Percentiles rank a stretch among this genome's conserved stretches.
These are phyloP conservation scores for Albizia julibrissin DNA, from an alignment of 306 rosid genomes.

Conservation along the genomic window DNA sequence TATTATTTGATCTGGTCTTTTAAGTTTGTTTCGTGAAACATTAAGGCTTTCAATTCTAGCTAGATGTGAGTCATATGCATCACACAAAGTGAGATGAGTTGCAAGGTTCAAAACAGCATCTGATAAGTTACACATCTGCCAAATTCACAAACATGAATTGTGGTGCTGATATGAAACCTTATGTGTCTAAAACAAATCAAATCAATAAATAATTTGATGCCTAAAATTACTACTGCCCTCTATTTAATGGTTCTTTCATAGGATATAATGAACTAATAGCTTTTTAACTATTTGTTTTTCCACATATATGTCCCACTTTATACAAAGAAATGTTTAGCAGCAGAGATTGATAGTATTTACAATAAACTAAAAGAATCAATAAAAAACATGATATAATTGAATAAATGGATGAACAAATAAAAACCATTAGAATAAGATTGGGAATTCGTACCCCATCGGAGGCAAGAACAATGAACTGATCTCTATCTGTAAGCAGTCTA, in stretches of 20 bases:
- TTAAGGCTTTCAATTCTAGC: not conserved
- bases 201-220: not conserved
- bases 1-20: not conserved
- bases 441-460: constrained; percentile 82
- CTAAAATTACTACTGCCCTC: not conserved
- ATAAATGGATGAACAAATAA: not conserved
- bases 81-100: not conserved
- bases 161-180: not conserved
- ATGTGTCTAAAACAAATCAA: not conserved
- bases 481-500: constrained; percentile 71
- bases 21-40: not conserved
- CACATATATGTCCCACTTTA: not conserved
- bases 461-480: constrained; percentile 93
- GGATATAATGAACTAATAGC: not conserved
- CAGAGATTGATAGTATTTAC: not conserved
- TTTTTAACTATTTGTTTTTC: not conserved
- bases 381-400: not conserved
- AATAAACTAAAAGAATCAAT: not conserved
- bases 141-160: not conserved
- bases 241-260: not conserved
- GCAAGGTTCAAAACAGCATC: not conserved
- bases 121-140: no score
- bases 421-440: not conserved
- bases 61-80: not conserved
- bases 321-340: not conserved